Evolutionary conservation across 1,284 basidiomycete species (phyloP).

Genomic region (Rhodotorula glutinis): DNA sequence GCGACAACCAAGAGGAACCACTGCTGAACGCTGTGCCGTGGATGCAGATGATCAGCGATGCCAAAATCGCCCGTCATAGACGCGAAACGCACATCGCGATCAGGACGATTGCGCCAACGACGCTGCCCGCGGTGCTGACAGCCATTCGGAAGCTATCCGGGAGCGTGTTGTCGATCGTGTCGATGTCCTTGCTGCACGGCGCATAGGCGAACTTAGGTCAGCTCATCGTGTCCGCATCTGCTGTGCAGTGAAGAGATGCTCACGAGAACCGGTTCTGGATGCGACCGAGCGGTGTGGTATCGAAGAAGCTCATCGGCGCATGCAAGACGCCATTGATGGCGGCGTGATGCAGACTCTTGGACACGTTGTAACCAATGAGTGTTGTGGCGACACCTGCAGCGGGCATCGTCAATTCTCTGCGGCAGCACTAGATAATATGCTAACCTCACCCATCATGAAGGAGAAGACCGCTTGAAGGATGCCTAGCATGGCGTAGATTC

Average conservation of each 20-base stretch:
- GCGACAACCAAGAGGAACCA: conserved; percentile 68
- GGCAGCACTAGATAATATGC: conserved; percentile 25
- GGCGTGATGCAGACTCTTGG: conserved; percentile 47
- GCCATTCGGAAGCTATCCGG: conserved; percentile 74
- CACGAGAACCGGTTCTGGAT: conserved; percentile 62
- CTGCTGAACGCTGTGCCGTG: conserved; percentile 53
- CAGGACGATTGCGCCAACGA: conserved; percentile 71
- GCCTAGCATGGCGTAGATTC: conserved; percentile 66
- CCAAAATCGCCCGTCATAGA: no score
- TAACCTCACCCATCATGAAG: conserved; percentile 53
- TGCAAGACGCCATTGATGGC: conserved; percentile 64
- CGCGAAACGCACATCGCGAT: conserved; percentile 24
- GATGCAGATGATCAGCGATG: no score
- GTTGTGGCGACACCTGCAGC: conserved; percentile 16
- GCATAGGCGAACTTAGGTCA: no score
- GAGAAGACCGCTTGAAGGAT: conserved; percentile 59
- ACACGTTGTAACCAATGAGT: conserved; percentile 41
- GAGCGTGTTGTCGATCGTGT: conserved; percentile 75
- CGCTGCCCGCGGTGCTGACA: conserved; percentile 60
- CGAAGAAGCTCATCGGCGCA: conserved; percentile 73
- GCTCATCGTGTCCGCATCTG: no score
- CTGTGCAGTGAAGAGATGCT: no score
- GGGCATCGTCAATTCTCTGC: neutral
- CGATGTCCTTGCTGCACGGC: conserved; percentile 49
- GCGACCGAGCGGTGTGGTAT: conserved; percentile 75